These are phyloP conservation scores for Trichoderma afroharzianum DNA, from an alignment of 2,329 filamentous ascomycete species.

Conservation along the genomic window DNA sequence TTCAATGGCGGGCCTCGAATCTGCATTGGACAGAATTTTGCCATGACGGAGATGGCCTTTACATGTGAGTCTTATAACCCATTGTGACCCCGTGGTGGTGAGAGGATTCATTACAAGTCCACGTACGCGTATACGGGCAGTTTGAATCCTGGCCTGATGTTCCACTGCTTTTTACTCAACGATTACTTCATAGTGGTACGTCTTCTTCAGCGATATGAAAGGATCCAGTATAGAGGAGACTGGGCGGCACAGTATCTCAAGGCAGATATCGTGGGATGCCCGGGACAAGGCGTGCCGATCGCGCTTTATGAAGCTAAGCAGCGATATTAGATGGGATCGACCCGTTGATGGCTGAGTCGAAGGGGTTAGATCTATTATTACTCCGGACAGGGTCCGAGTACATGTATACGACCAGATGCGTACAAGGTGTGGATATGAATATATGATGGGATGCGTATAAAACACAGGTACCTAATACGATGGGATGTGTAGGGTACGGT, in stretches of 20 bases:
- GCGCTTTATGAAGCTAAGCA: slow-evolving; percentile 33
- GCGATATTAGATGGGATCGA: not conserved
- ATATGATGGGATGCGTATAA: not conserved
- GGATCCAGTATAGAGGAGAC: slow-evolving; percentile 46
- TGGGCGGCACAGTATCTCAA: slow-evolving; percentile 43
- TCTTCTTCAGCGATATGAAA: slow-evolving; percentile 59
- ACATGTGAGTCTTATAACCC: slow-evolving; percentile 17
- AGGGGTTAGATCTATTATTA: not conserved
- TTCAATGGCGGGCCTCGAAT: slow-evolving; percentile 73
- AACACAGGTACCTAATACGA: not conserved
- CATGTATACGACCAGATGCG: not conserved
- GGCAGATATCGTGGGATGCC: slow-evolving; percentile 43
- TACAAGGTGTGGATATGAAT: not conserved
- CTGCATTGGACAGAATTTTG: slow-evolving; percentile 79
- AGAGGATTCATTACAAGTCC: not conserved
- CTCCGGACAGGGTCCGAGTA: not conserved
- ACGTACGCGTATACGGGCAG: not conserved
- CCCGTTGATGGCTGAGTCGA: not conserved
- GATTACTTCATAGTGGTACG: slow-evolving; percentile 36
- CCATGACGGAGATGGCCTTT: slow-evolving; percentile 64
- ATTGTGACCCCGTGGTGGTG: not conserved
- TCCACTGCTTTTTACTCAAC: not conserved
- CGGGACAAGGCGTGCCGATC: slow-evolving; percentile 41
- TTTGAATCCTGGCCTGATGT: not conserved
- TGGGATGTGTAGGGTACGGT: not conserved